These are phyloP conservation scores for Phanerochaete carnosa DNA, from an alignment of 768 basidiomycete genomes.

Conservation along the genomic window DNA sequence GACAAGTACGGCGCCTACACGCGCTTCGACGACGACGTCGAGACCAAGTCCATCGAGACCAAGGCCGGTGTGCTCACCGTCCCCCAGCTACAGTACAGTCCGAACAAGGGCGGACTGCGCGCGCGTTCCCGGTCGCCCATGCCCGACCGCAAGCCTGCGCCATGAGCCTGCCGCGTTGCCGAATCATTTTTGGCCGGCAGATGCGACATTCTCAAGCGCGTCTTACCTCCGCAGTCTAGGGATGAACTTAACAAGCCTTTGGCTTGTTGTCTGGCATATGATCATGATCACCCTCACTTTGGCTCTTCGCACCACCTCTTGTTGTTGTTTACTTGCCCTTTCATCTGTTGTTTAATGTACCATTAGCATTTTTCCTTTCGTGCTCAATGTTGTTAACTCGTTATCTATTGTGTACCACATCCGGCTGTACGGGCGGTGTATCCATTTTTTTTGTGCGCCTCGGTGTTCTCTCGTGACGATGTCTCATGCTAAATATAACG, in stretches of 20 bases:
- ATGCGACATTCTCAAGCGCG: background rate
- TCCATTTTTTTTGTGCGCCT: background rate
- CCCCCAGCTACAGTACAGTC: background rate
- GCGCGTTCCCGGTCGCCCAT: constrained; percentile 9
- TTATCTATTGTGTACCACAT: background rate
- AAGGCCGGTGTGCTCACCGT: background rate
- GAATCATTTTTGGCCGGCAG: too few species aligned
- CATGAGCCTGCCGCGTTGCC: too few species aligned
- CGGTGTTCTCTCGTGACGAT: background rate
- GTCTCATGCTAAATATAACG: background rate
- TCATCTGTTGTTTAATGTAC: background rate
- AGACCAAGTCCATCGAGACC: background rate
- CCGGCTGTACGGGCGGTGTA: background rate
- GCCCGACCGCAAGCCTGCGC: constrained; percentile 7
- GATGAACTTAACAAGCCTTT: too few species aligned
- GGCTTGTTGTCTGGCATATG: background rate
- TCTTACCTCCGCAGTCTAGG: background rate
- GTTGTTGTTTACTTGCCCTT: background rate
- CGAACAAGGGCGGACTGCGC: constrained; percentile 1
- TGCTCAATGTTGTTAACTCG: background rate
- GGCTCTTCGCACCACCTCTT: background rate
- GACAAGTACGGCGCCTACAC: constrained; percentile 4
- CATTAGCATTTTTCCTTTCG: background rate
- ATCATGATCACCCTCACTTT: background rate
- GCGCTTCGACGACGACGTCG: constrained; percentile 7